phyloP scores from a whole-genome alignment of 208 protist species.

The Trypanosoma grayi region DNA sequence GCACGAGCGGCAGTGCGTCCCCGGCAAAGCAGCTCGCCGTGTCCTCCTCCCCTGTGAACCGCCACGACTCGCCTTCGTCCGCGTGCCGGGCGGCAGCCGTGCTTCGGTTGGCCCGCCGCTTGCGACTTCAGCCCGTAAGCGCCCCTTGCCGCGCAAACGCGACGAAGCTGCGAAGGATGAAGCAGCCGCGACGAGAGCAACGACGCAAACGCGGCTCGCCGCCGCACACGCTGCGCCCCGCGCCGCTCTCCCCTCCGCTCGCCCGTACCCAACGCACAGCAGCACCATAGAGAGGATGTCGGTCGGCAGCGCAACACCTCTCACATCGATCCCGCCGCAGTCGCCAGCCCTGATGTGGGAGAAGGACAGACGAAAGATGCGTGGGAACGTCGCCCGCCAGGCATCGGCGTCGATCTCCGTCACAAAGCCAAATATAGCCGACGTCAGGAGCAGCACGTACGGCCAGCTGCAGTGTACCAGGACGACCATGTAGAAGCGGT shows the following conservation, averaged over 20 bases:
- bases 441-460: slow-evolving; percentile 70
- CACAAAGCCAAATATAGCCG: slow-evolving; percentile 73
- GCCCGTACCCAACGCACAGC: slow-evolving; percentile 67
- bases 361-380: slow-evolving; percentile 79
- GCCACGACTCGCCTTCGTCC: background rate
- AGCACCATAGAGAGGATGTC: slow-evolving; percentile 81
- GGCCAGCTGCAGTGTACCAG: slow-evolving; percentile 76
- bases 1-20: slow-evolving; percentile 10
- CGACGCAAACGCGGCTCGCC: slow-evolving; percentile 33
- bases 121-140: slow-evolving; percentile 24
- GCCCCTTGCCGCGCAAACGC: slow-evolving; percentile 41
- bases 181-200: slow-evolving; percentile 54
- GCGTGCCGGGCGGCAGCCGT: background rate
- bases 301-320: slow-evolving; percentile 41
- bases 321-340: background rate
- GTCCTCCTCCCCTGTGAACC: background rate
- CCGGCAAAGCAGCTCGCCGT: background rate
- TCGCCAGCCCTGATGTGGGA: slow-evolving; percentile 59
- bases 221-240: slow-evolving; percentile 6
- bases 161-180: slow-evolving; percentile 62
- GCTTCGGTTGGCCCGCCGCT: slow-evolving; percentile 5
- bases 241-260: background rate
- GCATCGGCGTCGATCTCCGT: slow-evolving; percentile 47
- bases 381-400: slow-evolving; percentile 68
- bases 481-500: slow-evolving; percentile 74